Evolutionary conservation across 2,329 filamentous ascomycete genomes (phyloP).

Genomic region (Fusarium sp.): DNA sequence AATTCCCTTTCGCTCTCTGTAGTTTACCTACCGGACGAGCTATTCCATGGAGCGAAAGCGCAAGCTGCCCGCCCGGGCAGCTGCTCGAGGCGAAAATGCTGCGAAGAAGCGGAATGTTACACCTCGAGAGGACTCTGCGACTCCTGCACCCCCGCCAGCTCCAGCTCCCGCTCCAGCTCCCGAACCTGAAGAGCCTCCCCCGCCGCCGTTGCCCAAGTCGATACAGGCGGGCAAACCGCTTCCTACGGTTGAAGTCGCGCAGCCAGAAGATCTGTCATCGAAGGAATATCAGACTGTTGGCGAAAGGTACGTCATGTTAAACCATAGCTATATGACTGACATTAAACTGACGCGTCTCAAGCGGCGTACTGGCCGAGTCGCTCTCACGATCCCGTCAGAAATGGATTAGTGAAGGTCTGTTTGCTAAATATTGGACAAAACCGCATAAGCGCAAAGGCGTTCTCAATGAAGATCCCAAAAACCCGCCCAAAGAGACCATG

Average conservation of each 20-base stretch:
- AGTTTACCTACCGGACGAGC: constrained; percentile 28
- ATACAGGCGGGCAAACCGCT: constrained; percentile 75
- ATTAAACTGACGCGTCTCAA: constrained; percentile 54
- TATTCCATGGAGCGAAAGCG: constrained; percentile 73
- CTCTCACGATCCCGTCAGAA: constrained; percentile 78
- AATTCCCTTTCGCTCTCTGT: constrained; percentile 32
- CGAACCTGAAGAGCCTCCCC: constrained; percentile 51
- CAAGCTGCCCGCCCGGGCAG: constrained; percentile 73
- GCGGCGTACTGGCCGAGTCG: constrained; percentile 81
- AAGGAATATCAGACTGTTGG: constrained; percentile 80
- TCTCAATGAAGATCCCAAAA: constrained; percentile 72
- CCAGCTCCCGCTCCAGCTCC: constrained; percentile 41
- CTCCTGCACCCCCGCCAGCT: constrained; percentile 57
- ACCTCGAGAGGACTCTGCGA: constrained; percentile 65
- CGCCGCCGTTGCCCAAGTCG: constrained; percentile 69
- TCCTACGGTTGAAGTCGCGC: constrained; percentile 76
- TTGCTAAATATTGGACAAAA: constrained; percentile 84
- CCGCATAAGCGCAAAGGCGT: constrained; percentile 76
- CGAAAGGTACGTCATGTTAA: constrained; percentile 68
- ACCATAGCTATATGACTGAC: neutral
- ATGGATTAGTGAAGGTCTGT: constrained; percentile 79
- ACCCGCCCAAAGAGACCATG: constrained; percentile 79
- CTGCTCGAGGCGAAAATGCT: constrained; percentile 70
- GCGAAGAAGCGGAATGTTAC: constrained; percentile 72
- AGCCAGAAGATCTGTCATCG: constrained; percentile 71